Base-by-base conservation (phyloP, 192 early-diverging fungal species). In the Umbelopsis ramanniana region DNA sequence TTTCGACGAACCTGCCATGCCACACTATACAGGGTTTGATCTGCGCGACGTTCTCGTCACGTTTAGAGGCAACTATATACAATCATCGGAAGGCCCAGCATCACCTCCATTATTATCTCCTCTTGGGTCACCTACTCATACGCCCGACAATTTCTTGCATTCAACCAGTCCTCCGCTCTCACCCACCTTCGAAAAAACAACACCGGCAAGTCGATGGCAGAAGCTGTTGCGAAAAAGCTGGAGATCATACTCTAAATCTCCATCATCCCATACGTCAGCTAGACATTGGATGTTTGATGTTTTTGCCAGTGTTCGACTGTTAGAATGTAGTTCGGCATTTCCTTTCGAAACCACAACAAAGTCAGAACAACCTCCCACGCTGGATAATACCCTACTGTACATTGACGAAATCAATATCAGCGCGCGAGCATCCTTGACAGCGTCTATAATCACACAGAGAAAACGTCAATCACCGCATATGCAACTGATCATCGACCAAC, bases 41-140 rank as follows among this genome's bases (percentile, higher is more conserved):
- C 23, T 63, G 29, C 57, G 26, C 7, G 57, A 63, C 6, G 26
- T 63, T n/a, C 57, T 37, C 10, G n/a, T 63, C 33, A 37, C 57
- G 0, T 63, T 63, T 14, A 29, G 57, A 19, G 57, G 57, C 26
- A 63, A 63, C 35, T 63, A 63, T 63, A 17, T 37, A 29, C 57
- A 63, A 33, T 19, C 26, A 37, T 63, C 14, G 17, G 57, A 63
- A 17, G 57, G 19, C 2, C 15, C 57, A 6, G 33, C 17, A 0
- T 37, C 57, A 2, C 57, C 57, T 29, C 33, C 57, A 33, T 17
- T 63, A 14, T 22, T 17, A 37, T 63, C 57, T 12, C 57, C 57
- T 37, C 57, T 63, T 38, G 57, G 26, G 17, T 63, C 57, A 37
- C 57, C 57, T 37, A 63, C 57, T 37, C 57, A 37, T 37, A n/a